Conservation (phyloP, 306 rosid species). For the Ormosia semicastrata region DNA sequence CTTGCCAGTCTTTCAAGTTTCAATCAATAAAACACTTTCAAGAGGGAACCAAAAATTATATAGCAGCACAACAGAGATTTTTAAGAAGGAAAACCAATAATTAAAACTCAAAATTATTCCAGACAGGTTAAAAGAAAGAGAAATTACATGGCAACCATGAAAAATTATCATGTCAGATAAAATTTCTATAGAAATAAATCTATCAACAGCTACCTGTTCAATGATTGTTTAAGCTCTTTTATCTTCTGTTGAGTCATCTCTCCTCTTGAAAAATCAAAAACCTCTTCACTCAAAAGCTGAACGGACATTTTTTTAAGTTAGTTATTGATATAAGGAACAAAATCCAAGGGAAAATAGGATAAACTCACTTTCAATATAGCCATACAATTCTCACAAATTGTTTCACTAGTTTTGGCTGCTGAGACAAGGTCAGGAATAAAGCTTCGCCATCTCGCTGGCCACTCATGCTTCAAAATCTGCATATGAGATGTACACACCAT, state of each 20-base stretch:
- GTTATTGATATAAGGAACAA: background rate
- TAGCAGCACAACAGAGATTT: background rate
- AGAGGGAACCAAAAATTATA: background rate
- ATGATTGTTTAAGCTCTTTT: slow-evolving; percentile 50
- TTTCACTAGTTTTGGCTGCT: slow-evolving; percentile 94
- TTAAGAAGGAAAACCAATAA: background rate
- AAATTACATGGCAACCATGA: background rate
- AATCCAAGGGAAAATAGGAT: background rate
- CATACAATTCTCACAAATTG: slow-evolving; percentile 97
- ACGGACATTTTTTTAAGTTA: slow-evolving; percentile 14
- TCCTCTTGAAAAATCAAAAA: slow-evolving; percentile 57
- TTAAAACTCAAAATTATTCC: background rate
- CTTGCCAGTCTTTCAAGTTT: slow-evolving; percentile 1
- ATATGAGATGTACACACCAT: slow-evolving; percentile 32
- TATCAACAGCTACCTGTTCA: slow-evolving; percentile 65
- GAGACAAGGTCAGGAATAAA: slow-evolving; percentile 94
- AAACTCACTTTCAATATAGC: slow-evolving; percentile 78
- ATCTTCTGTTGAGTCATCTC: slow-evolving; percentile 60
- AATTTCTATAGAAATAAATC: background rate
- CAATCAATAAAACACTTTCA: background rate
- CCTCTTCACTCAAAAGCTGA: slow-evolving; percentile 59
- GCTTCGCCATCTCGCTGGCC: slow-evolving; percentile 95
- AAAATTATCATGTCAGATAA: background rate
- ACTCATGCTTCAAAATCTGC: slow-evolving; percentile 97
- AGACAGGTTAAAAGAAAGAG: background rate